phyloP scores from a whole-genome alignment of 1,284 basidiomycete species.

The Trametes pubescens region DNA sequence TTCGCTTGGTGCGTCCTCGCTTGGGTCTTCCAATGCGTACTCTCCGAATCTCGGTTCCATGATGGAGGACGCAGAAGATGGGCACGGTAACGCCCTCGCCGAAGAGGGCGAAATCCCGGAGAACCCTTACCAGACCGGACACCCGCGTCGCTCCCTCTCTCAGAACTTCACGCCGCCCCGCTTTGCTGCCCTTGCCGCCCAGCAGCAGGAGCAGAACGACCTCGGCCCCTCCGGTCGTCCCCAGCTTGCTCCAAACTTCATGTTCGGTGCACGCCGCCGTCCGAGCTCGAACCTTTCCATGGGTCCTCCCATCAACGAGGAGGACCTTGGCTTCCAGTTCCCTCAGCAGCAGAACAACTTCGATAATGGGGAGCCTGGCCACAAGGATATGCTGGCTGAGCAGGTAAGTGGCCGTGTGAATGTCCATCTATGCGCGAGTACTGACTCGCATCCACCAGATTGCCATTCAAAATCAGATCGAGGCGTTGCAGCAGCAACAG shows the following conservation, averaged over 20 bases:
- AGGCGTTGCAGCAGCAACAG: constrained; percentile 89
- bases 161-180: constrained; percentile 88
- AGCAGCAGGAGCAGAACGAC: constrained; percentile 66
- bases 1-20: constrained; percentile 68
- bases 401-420: constrained; percentile 62
- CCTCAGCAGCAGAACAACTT: constrained; percentile 67
- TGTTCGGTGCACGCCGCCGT: constrained; percentile 80
- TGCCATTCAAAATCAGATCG: constrained; percentile 90
- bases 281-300: constrained; percentile 59
- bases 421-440: constrained; percentile 3
- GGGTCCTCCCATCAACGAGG: constrained; percentile 80
- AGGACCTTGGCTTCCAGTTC: constrained; percentile 83
- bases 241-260: constrained; percentile 88
- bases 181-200: constrained; percentile 85
- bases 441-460: constrained; percentile 58
- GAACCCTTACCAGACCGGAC: constrained; percentile 57
- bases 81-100: constrained; percentile 50
- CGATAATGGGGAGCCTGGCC: constrained; percentile 55
- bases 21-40: constrained; percentile 71
- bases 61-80: constrained; percentile 81
- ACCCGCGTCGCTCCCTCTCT: constrained; percentile 77
- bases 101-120: constrained; percentile 85
- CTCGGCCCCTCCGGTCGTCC: constrained; percentile 85
- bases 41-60: constrained; percentile 82
- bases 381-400: constrained; percentile 88